phyloP scores from a whole-genome alignment of 2,329 filamentous ascomycete genomes.

The Diaporthe citri region DNA sequence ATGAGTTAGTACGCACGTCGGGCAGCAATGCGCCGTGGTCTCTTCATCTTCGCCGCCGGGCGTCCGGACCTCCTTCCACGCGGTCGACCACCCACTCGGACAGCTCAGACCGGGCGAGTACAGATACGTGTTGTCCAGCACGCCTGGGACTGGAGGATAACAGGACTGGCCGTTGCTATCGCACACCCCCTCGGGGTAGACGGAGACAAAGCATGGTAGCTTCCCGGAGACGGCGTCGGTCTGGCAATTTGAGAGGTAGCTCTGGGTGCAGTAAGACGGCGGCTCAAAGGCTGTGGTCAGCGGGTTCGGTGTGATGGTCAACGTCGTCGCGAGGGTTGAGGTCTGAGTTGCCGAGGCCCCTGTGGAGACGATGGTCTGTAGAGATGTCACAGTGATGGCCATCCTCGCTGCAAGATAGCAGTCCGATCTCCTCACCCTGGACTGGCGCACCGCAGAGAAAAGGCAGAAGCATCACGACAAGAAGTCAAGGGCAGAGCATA shows the following conservation, averaged over 20 bases:
- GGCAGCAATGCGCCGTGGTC: slow-evolving; percentile 38
- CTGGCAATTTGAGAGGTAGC: slow-evolving; percentile 36
- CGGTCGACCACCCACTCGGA: slow-evolving; percentile 35
- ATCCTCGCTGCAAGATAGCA: neutral
- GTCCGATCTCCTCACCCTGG: neutral
- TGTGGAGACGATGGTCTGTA: slow-evolving; percentile 8
- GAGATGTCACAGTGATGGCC: slow-evolving; percentile 30
- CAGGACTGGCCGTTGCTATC: slow-evolving; percentile 35
- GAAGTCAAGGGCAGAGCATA: neutral
- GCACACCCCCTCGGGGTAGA: slow-evolving; percentile 25
- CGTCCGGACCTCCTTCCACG: slow-evolving; percentile 33
- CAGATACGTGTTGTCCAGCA: slow-evolving; percentile 31
- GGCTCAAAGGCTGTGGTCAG: slow-evolving; percentile 35
- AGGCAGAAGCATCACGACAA: neutral
- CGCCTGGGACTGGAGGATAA: slow-evolving; percentile 28
- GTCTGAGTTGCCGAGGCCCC: slow-evolving; percentile 22
- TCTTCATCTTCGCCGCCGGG: slow-evolving; percentile 26
- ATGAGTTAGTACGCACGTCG: slow-evolving; percentile 25
- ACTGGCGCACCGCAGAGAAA: neutral
- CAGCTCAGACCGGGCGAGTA: slow-evolving; percentile 36
- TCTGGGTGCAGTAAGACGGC: slow-evolving; percentile 34
- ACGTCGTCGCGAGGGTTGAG: slow-evolving; percentile 2
- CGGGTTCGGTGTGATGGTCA: slow-evolving; percentile 31
- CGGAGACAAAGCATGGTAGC: slow-evolving; percentile 30
- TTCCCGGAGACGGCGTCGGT: slow-evolving; percentile 26